Percentiles rank a stretch among this genome's conserved stretches.
Evolutionary conservation across 306 rosid genomes (phyloP).

Genomic region (Castanospermum australe): DNA sequence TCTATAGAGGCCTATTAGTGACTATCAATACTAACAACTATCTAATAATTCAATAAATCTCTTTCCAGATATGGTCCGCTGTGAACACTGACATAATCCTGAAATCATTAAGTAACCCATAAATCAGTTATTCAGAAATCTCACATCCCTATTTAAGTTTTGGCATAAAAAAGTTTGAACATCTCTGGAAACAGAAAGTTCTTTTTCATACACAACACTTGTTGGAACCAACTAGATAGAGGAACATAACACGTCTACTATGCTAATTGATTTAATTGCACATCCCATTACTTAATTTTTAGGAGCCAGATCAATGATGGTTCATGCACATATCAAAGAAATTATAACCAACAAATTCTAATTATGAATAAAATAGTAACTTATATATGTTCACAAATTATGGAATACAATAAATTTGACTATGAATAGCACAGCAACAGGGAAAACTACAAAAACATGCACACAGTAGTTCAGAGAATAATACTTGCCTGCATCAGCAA

Average conservation of each 20-base stretch:
- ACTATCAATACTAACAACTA: not conserved
- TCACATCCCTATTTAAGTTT: not conserved
- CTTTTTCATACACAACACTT: not conserved
- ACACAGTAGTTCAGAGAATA: slow-evolving; percentile 26
- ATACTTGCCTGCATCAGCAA: slow-evolving; percentile 96
- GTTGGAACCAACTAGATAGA: not conserved
- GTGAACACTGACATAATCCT: not conserved
- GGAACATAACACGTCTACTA: not conserved
- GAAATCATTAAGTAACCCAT: slow-evolving; percentile 4
- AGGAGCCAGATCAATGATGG: not conserved
- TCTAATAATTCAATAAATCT: not conserved
- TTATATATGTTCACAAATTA: not conserved
- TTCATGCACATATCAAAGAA: not conserved
- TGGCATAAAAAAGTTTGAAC: not conserved
- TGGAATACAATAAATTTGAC: slow-evolving; percentile 1
- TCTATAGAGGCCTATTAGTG: not conserved
- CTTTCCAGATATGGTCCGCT: not conserved
- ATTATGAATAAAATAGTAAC: not conserved
- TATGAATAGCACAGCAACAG: not conserved
- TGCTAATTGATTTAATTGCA: not conserved
- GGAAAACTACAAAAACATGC: not conserved
- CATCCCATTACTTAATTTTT: not conserved
- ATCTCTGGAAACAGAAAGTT: not conserved
- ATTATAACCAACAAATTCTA: not conserved
- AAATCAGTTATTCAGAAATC: not conserved